phyloP scores from a whole-genome alignment of 1,284 basidiomycete species.

The Pseudozyma thailandica region DNA sequence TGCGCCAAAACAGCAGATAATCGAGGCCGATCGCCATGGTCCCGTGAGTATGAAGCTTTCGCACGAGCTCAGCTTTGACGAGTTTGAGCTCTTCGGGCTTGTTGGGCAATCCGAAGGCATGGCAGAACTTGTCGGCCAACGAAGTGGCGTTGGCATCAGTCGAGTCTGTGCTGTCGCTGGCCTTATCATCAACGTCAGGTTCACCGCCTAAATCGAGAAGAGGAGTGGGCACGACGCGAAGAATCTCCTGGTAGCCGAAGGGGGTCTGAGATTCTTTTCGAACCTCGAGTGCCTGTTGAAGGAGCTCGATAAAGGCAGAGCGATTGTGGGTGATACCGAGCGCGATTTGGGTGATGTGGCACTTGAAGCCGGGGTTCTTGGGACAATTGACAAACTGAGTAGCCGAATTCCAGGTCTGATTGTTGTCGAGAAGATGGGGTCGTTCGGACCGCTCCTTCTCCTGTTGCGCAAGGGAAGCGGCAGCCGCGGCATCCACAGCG shows the following conservation, averaged over 20 bases:
- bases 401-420: slow-evolving; percentile 27
- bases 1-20: slow-evolving; percentile 59
- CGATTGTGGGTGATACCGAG: slow-evolving; percentile 35
- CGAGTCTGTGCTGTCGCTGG: slow-evolving; percentile 9
- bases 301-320: slow-evolving; percentile 27
- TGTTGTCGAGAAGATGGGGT: slow-evolving; percentile 22
- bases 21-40: slow-evolving; percentile 57
- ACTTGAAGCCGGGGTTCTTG: slow-evolving; percentile 41
- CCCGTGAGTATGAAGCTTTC: slow-evolving; percentile 54
- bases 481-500: slow-evolving; percentile 19
- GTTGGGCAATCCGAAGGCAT: slow-evolving; percentile 38
- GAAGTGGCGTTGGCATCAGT: slow-evolving; percentile 15
- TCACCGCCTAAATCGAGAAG: slow-evolving; percentile 38
- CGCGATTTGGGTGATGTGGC: slow-evolving; percentile 35
- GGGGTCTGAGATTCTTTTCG: background rate
- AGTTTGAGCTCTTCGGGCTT: slow-evolving; percentile 43
- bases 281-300: slow-evolving; percentile 22
- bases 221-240: slow-evolving; percentile 18
- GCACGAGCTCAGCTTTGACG: slow-evolving; percentile 54
- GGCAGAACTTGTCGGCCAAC: slow-evolving; percentile 40
- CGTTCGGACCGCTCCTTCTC: slow-evolving; percentile 14
- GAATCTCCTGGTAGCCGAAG: slow-evolving; percentile 13
- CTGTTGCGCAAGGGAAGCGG: background rate
- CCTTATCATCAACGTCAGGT: slow-evolving; percentile 5
- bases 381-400: slow-evolving; percentile 27